Evolutionary conservation across 2,329 filamentous ascomycete genomes (phyloP), one percentile per base, ranked within the genome.

Genomic region (Stachybotrys chartarum): DNA sequence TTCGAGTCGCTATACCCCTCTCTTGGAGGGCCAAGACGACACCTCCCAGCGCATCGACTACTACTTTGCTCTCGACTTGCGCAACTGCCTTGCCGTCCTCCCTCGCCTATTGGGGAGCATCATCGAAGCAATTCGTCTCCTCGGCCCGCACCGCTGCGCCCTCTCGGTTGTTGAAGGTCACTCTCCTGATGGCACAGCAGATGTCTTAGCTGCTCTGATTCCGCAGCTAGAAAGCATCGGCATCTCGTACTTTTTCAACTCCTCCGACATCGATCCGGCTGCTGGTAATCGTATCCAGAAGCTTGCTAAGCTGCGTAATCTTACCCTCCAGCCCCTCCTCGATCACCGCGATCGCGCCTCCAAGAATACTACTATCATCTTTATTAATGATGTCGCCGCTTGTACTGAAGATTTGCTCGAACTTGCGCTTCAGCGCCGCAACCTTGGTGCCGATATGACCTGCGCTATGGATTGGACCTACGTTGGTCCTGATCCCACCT

Each of bases 391-490:
- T 58, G 76, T 84, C 10, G 75, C 76, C 3, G 66, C 70, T 6
- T 83, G 80, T 56, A 46, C 70, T 7, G 79, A 84, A 45, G 81
- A 85, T 58, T 74, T 85, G 16, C 70, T 86, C 4, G 82, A 85
- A 64, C 68, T 85, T 1, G 61, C 77, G 1, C 71, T 79, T 58
- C 80, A 84, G 64, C 75, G 71, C 30, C 59, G 57, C 7, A 60
- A 59, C 5, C 77, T 79, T 44, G 66, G 63, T 2, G 81, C 80
- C 7, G 76, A 80, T 61, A 82, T 83, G 77, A 77, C 75, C 0
- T 86, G 81, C 60, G 79, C 71, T 6, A 78, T 85, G 74, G 82
- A 85, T 63, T 85, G 81, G 80, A 76, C 71, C 0, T 76, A 75
- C 48, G 66, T 70, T 3, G 74, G 71, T 0, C 54, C 54, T 0